Evolutionary conservation across 306 rosid genomes (phyloP).

Genomic region (Cucurbita pepo): DNA sequence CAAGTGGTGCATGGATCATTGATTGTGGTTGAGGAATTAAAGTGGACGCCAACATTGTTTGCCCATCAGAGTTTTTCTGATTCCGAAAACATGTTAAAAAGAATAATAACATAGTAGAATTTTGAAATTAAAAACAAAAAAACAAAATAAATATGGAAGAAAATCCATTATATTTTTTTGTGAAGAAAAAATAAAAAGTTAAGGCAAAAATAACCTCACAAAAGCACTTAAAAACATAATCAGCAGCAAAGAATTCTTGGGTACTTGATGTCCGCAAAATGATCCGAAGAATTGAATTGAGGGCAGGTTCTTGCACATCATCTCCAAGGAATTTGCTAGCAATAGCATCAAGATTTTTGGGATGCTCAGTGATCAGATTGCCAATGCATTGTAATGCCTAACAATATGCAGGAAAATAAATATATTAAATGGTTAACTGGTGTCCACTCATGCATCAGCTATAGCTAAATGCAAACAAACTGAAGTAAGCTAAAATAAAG

Average conservation of each 20-base stretch:
- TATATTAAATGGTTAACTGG: neutral
- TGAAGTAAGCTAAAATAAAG: neutral
- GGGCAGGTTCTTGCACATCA: conserved; percentile 74
- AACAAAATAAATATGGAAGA: neutral
- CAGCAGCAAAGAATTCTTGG: conserved; percentile 81
- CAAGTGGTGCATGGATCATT: conserved; percentile 46
- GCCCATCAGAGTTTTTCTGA: conserved; percentile 77
- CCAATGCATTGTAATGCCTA: conserved; percentile 79
- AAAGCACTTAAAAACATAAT: conserved; percentile 67
- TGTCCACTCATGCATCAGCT: neutral
- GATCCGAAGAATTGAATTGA: conserved; percentile 71
- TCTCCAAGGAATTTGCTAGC: conserved; percentile 80
- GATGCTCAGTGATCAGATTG: conserved; percentile 64
- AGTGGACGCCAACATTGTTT: conserved; percentile 78
- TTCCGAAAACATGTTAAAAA: conserved; percentile 11
- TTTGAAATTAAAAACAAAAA: conserved; percentile 4
- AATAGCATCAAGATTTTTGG: conserved; percentile 55
- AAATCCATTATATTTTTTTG: neutral
- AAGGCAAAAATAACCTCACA: conserved; percentile 59
- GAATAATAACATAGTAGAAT: neutral
- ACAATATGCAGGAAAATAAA: conserved; percentile 9
- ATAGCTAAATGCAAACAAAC: neutral
- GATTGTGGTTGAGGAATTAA: conserved; percentile 81
- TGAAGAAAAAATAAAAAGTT: neutral
- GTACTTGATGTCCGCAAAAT: conserved; percentile 71